Evolutionary conservation across 2,329 filamentous ascomycete genomes (phyloP), one percentile per base, ranked within the genome.

Genomic region (Mycosphaerelloides madeirae): DNA sequence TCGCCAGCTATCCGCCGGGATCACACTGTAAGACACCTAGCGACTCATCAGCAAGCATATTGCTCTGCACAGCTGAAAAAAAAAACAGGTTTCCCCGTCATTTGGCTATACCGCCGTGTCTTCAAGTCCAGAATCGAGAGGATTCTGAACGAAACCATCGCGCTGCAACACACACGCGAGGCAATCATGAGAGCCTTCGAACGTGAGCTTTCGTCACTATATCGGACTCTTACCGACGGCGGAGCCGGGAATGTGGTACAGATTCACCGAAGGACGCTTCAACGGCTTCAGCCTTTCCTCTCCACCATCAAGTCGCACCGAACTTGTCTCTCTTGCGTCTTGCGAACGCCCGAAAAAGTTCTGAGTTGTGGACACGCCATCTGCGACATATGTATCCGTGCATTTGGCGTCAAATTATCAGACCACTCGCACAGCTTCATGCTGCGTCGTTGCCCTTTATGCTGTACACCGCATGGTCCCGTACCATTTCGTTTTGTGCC

Each of bases 351-450:
- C 2, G 57, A 63, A 38, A 60, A 61, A 34, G 55, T 60, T 8
- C 49, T 69, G 6, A 51, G 48, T 15, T 70, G 59, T 47, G 56
- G 61, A 3, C 62, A 70, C 53, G 47, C 53, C 3, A 49, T 69
- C 9, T 69, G 59, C 46, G 53, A 69, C 43, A 46, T 47, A 7
- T 69, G 62, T 43, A 44, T 66, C 15, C 46, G 53, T 25, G 59
- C 55, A 14, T 64, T 62, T 48, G 56, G 63, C 12, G 28, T 14
- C 9, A 3, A 19, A 31, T 12, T 8, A 8, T 8, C 28, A 29
- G n/a, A n/a, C 25, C 14, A 6, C 29, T 20, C 31, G 12, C 6
- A 33, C 12, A 40, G 14, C 20, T n/a, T 29, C n/a, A 29, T n/a
- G n/a, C 28, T 29, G 8, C 28, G 8, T 8, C 8, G 19, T 14